A percentile compares a stretch with the other conserved stretches of the same genome.
Evolutionary conservation across 176 grass and related monocot genomes (phyloP).

Genomic region (Ensete glaucum): DNA sequence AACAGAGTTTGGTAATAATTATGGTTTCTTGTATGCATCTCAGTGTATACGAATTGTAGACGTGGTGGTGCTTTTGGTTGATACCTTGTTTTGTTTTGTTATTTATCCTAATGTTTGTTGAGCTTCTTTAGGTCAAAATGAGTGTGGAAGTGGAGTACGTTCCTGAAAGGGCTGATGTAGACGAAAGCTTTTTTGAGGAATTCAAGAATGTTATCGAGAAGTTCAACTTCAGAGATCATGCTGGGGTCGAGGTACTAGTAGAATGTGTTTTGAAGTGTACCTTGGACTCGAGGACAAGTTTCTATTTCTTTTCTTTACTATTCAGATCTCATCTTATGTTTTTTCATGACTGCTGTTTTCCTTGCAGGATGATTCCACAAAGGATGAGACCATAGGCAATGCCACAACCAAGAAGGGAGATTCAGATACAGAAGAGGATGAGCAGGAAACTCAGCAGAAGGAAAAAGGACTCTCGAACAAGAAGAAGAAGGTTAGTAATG

Average conservation of each 20-base stretch:
- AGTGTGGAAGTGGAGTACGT: constrained; percentile 68
- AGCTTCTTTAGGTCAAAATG: constrained; percentile 30
- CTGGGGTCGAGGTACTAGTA: constrained; percentile 28
- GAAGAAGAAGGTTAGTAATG: constrained; percentile 60
- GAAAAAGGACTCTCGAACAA: constrained; percentile 85
- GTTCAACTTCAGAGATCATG: constrained; percentile 67
- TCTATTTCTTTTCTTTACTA: neutral
- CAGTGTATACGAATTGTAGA: too few relatives aligned
- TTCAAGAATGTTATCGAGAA: constrained; percentile 78
- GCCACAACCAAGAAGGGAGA: constrained; percentile 36
- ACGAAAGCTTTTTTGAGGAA: constrained; percentile 50
- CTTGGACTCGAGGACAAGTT: neutral
- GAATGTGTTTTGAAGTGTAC: neutral
- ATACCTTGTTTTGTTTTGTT: neutral
- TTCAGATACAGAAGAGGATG: constrained; percentile 57
- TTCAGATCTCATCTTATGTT: neutral
- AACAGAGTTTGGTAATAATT: neutral
- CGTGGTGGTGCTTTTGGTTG: neutral
- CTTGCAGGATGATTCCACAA: constrained; percentile 42
- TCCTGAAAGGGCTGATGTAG: constrained; percentile 66
- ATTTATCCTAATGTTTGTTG: neutral
- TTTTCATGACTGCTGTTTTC: constrained; percentile 1
- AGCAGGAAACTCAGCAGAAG: constrained; percentile 56
- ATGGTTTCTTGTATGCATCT: neutral
- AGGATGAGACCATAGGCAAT: constrained; percentile 47